These are phyloP conservation scores for Russula sp. DNA, from an alignment of 768 basidiomycete species.

Conservation along the genomic window DNA sequence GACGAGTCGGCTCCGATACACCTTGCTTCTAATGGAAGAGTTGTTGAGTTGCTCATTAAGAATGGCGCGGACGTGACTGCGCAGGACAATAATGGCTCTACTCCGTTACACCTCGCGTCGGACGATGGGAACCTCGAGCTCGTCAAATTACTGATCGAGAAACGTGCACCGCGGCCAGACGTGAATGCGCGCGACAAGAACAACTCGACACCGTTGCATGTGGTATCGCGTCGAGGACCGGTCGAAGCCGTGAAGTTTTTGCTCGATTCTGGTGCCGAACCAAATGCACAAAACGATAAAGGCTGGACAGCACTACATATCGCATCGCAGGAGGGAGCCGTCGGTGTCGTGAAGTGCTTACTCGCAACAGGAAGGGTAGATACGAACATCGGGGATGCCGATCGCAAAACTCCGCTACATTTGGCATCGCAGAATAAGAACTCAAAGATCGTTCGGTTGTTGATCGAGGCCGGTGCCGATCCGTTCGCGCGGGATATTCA, in stretches of 20 bases:
- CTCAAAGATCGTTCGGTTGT: no score
- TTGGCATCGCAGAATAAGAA: neutral
- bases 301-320: neutral
- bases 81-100: neutral
- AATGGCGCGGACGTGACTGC: neutral
- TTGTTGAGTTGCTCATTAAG: neutral
- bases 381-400: neutral
- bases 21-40: neutral
- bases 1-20: neutral
- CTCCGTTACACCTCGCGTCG: constrained; percentile 1
- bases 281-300: neutral
- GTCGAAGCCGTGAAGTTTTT: neutral
- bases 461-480: no score
- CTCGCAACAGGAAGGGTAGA: neutral
- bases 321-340: neutral
- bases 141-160: neutral
- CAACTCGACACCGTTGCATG: neutral
- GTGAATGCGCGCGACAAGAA: neutral
- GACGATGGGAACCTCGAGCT: neutral
- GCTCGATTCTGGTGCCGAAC: neutral
- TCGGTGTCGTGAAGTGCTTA: neutral
- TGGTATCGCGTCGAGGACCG: neutral
- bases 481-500: no score
- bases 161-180: no score
- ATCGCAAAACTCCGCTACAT: neutral